phyloP scores from a whole-genome alignment of 768 basidiomycete genomes.

The Naematelia aurantialba region DNA sequence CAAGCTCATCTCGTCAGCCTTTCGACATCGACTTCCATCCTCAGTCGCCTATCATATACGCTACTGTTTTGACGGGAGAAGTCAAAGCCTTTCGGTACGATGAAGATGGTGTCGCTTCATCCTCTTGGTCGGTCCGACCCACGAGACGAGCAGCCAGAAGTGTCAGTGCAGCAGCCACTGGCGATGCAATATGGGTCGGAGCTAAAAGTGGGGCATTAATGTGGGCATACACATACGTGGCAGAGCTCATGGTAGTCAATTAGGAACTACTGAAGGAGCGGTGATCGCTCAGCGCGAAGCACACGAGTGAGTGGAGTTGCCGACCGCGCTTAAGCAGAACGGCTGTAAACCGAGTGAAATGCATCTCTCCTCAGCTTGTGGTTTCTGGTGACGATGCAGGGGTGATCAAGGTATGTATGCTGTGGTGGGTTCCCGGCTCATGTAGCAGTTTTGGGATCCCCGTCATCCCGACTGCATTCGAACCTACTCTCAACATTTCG shows the following conservation, averaged over 20 bases:
- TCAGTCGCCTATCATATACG: slow-evolving; percentile 63
- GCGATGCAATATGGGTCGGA: slow-evolving; percentile 66
- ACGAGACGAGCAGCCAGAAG: slow-evolving; percentile 81
- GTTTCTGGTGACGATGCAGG: slow-evolving; percentile 92
- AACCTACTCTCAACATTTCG: slow-evolving; percentile 79
- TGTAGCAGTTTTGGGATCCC: slow-evolving; percentile 81
- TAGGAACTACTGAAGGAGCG: slow-evolving; percentile 32
- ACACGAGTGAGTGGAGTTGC: slow-evolving; percentile 36
- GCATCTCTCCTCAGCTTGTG: slow-evolving; percentile 65
- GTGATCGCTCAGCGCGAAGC: slow-evolving; percentile 39
- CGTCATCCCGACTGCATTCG: slow-evolving; percentile 63
- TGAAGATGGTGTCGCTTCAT: slow-evolving; percentile 48
- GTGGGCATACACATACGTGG: slow-evolving; percentile 60
- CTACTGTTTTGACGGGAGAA: slow-evolving; percentile 69
- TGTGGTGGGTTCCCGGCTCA: neutral
- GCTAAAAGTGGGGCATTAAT: slow-evolving; percentile 76
- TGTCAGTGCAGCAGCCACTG: slow-evolving; percentile 65
- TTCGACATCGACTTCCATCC: slow-evolving; percentile 92
- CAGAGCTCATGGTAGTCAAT: slow-evolving; percentile 19
- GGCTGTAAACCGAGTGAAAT: slow-evolving; percentile 79
- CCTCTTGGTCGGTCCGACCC: slow-evolving; percentile 62
- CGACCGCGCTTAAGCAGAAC: slow-evolving; percentile 54
- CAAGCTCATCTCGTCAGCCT: slow-evolving; percentile 59
- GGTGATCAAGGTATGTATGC: slow-evolving; percentile 69
- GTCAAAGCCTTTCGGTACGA: slow-evolving; percentile 78